Conservation (phyloP, 345 rosid genomes). For the Rhodamnia argentea region DNA sequence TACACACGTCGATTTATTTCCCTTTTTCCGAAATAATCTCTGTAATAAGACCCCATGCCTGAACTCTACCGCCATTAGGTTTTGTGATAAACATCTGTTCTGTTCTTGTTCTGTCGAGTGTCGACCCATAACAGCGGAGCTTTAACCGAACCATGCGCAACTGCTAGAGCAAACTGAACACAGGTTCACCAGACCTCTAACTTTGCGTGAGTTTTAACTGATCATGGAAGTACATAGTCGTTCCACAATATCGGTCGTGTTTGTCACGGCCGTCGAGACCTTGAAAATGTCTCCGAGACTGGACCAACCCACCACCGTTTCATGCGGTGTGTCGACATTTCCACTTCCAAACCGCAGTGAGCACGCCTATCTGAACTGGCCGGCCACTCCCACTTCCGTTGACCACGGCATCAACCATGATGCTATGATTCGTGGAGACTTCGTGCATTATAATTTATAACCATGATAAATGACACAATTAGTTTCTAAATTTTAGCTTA, state of each 20-base stretch:
- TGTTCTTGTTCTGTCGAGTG: background rate
- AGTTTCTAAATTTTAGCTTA: no score
- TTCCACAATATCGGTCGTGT: background rate
- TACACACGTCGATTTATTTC: background rate
- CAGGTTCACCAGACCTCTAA: background rate
- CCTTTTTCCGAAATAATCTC: background rate
- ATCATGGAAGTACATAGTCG: background rate
- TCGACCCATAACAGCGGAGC: background rate
- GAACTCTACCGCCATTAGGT: background rate
- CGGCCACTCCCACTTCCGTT: background rate
- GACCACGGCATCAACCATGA: background rate
- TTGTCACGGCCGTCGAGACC: background rate
- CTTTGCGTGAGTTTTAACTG: background rate
- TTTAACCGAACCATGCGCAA: background rate
- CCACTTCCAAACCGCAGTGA: background rate
- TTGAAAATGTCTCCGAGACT: background rate
- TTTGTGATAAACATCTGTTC: background rate
- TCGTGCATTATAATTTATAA: no score
- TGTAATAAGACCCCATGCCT: background rate
- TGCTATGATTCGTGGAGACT: no score
- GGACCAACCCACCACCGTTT: background rate
- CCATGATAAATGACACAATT: no score
- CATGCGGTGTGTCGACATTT: background rate
- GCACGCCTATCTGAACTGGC: background rate
- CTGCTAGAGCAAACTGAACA: background rate